Percentiles rank a stretch among this genome's conserved stretches.
These are phyloP conservation scores for Coemansia sp. DNA, from an alignment of 192 early-diverging fungal genomes.

Conservation along the genomic window DNA sequence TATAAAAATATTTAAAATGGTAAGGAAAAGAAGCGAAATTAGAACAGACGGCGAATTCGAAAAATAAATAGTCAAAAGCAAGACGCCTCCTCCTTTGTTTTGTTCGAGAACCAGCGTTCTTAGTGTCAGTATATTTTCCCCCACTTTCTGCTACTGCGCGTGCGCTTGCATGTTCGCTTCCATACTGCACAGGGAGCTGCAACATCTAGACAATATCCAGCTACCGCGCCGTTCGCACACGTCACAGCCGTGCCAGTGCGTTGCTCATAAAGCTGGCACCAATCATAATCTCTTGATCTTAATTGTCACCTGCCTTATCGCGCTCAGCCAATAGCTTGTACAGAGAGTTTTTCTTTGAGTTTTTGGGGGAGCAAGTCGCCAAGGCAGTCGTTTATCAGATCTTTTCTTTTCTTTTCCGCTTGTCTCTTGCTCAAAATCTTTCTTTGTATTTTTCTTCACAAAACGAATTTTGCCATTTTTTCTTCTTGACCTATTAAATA, in stretches of 20 bases:
- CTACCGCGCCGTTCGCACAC: not conserved
- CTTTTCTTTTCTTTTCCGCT: slow-evolving; percentile 7
- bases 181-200: not conserved
- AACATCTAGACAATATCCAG: too few species aligned
- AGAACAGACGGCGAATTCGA: not conserved
- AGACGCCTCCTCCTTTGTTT: not conserved
- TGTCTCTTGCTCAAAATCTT: not conserved
- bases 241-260: not conserved
- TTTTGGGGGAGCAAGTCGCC: not conserved
- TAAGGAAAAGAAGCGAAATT: slow-evolving; percentile 3
- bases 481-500: not conserved
- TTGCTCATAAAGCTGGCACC: not conserved
- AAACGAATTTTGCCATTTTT: not conserved
- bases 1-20: not conserved
- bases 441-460: not conserved
- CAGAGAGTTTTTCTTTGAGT: not conserved
- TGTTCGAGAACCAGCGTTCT: slow-evolving; percentile 1
- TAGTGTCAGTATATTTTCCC: not conserved
- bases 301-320: not conserved
- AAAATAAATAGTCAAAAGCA: not conserved
- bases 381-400: not conserved
- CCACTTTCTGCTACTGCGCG: not conserved
- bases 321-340: not conserved
- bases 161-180: not conserved
- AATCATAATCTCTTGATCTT: not conserved